Evolutionary conservation across 306 rosid species (phyloP).

Genomic region (Parietaria judaica): DNA sequence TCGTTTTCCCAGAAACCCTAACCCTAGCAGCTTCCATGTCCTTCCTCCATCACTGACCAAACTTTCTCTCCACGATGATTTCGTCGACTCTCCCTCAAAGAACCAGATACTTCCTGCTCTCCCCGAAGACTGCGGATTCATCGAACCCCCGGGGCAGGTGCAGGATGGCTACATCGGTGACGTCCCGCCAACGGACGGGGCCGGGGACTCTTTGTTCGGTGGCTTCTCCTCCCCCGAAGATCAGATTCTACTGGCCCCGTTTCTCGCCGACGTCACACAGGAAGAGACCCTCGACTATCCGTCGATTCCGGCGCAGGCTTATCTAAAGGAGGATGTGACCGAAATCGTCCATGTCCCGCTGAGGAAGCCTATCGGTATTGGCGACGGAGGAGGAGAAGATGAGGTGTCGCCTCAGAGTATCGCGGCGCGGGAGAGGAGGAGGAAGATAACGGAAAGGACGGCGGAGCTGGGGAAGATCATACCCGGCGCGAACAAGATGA

Average conservation of each 20-base stretch:
- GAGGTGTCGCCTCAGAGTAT: conserved; percentile 50
- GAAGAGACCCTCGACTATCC: not conserved
- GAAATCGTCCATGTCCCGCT: not conserved
- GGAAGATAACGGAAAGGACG: conserved; percentile 65
- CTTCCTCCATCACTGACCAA: not conserved
- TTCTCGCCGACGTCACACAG: not conserved
- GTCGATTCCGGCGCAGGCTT: not conserved
- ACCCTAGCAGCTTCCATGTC: not conserved
- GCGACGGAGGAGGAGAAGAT: conserved; percentile 2
- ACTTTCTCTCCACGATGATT: not conserved
- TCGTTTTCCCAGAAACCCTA: not conserved
- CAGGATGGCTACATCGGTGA: not conserved
- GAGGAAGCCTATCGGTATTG: not conserved
- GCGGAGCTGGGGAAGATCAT: conserved; percentile 68
- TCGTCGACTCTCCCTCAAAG: not conserved
- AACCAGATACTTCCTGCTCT: too few species aligned
- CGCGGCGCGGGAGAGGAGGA: conserved; percentile 78
- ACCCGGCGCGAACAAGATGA: conserved; percentile 75
- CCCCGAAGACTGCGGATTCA: too few species aligned
- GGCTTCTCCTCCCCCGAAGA: not conserved
- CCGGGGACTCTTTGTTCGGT: too few species aligned
- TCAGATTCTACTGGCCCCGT: conserved; percentile 1
- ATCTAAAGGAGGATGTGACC: too few species aligned
- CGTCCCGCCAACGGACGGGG: not conserved
- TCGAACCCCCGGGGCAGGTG: too few species aligned